Conservation (phyloP, 2,329 filamentous ascomycete species). For the Canariomyces notabilis region DNA sequence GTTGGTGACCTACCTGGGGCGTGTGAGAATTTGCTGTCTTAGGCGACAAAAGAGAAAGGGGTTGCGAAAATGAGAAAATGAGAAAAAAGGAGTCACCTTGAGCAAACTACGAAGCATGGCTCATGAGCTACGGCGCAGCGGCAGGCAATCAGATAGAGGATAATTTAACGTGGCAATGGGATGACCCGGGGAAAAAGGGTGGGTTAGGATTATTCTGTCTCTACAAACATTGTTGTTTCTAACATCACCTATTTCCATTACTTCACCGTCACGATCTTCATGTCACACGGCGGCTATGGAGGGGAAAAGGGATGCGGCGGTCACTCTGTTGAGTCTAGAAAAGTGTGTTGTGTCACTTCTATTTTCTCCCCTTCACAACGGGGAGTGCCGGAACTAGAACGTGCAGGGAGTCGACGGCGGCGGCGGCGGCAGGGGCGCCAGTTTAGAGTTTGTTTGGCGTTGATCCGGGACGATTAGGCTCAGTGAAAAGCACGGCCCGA, state of each 20-base stretch:
- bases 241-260: neutral
- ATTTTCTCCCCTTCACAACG: neutral
- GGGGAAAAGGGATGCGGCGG: neutral
- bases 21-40: no score
- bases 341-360: neutral
- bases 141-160: no score
- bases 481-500: neutral
- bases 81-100: no score
- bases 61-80: no score
- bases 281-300: neutral
- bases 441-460: neutral
- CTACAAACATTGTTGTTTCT: neutral
- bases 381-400: neutral
- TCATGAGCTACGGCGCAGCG: no score
- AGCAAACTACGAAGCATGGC: no score
- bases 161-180: no score
- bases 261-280: neutral
- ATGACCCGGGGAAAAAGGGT: neutral
- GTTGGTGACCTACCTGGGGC: no score
- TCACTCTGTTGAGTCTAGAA: neutral
- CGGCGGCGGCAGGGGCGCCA: neutral
- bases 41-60: no score
- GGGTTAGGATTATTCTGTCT: neutral
- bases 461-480: neutral
- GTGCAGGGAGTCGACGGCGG: neutral